Base-by-base conservation (phyloP, 352 stramenopile genomes). In the Halophytophthora batemanensis region DNA sequence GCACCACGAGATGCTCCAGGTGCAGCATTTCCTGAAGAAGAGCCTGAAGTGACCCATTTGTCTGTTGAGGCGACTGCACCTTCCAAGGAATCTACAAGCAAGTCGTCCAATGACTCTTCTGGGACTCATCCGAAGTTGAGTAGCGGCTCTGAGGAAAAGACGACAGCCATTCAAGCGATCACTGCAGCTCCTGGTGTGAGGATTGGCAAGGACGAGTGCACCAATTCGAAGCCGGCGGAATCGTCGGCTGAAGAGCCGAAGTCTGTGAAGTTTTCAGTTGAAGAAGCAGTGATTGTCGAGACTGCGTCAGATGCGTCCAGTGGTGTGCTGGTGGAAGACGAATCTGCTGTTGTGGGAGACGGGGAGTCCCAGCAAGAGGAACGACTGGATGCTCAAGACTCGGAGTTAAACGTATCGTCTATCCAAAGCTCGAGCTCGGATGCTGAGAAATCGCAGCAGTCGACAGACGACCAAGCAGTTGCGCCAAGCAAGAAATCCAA, bases 371-470 rank as follows among this genome's bases (percentile, higher is more conserved):
- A 21, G 5, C 28, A 43, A 31, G 50, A 53, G n/a, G 35, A n/a
- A 2, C 42, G 21, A 33, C 6, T 18, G 17, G 28, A 62, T n/a
- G 45, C 28, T 35, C 43, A 42, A 2, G 36, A 53, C 8, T 49
- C n/a, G 23, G 39, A 59, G 36, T 28, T 43, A n/a, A 40, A 47
- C 22, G 52, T 49, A 18, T 59, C 50, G 19, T 15, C 21, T 28
- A 13, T 53, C 22, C 55, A 73, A 19, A 50, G 49, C 28, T 73
- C 59, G 1, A 49, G 59, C 25, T 69, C 56, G 7, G 59, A 73
- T 41, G 33, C 37, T 28, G 61, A 65, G 13, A 53, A 46, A 58
- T 42, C 34, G 2, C 50, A 52, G 47, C 19, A 12, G 29, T 22
- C 40, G 18, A 37, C 50, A 21, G 31, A 55, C 35, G 37, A 49